These are phyloP conservation scores for Eimeria zaria DNA, from an alignment of 169 alveolate species.

Conservation along the genomic window DNA sequence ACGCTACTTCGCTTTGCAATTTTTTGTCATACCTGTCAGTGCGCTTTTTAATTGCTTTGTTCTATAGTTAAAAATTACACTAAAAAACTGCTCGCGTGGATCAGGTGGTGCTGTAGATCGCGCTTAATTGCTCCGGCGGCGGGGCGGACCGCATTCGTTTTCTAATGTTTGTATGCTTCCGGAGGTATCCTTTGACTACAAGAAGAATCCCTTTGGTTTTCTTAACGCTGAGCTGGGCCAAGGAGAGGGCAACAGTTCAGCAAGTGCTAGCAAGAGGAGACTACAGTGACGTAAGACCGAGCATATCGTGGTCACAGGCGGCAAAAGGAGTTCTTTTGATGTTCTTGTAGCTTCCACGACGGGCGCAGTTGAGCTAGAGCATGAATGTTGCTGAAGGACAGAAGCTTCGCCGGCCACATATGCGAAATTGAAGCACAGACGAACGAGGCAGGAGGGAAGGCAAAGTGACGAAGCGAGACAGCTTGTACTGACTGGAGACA, in stretches of 20 bases:
- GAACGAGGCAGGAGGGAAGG: too few relatives aligned
- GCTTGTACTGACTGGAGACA: too few relatives aligned
- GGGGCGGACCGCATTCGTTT: background rate
- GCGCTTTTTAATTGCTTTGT: background rate
- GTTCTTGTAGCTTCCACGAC: too few relatives aligned
- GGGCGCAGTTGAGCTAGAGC: too few relatives aligned
- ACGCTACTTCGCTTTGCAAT: background rate
- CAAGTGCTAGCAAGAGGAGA: background rate
- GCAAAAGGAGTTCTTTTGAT: background rate
- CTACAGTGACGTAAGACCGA: background rate
- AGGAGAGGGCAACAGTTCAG: background rate
- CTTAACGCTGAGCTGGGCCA: background rate
- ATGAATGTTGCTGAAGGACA: too few relatives aligned
- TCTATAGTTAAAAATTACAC: background rate
- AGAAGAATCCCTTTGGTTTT: background rate
- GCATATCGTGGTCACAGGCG: background rate
- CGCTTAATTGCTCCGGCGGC: background rate
- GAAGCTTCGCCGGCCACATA: too few relatives aligned
- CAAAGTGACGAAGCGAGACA: too few relatives aligned
- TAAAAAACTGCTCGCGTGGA: background rate
- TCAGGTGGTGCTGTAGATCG: background rate
- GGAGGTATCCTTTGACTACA: background rate
- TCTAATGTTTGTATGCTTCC: too few relatives aligned
- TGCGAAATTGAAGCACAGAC: too few relatives aligned
- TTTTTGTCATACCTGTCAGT: too few relatives aligned